A percentile compares a stretch with the other conserved stretches of the same genome.
phyloP scores from a whole-genome alignment of 176 grass and related monocot genomes.

The Typha latifolia region DNA sequence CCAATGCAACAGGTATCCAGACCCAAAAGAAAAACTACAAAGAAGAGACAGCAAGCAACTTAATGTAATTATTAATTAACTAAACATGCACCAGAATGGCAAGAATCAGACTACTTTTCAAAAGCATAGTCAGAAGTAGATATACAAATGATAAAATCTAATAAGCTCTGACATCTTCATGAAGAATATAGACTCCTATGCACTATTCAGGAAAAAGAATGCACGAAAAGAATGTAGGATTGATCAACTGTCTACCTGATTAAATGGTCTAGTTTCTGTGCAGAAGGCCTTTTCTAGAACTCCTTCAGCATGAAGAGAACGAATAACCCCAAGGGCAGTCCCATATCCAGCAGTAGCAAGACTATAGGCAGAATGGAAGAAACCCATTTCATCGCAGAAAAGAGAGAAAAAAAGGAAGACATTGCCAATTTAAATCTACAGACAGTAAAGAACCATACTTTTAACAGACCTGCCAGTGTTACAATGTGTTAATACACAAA shows the following conservation, averaged over 20 bases:
- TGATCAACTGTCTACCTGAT: slow-evolving; percentile 43
- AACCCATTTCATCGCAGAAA: neutral
- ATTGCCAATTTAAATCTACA: neutral
- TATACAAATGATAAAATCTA: neutral
- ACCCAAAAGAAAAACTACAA: too few relatives aligned
- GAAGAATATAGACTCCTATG: too few relatives aligned
- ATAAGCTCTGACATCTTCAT: too few relatives aligned
- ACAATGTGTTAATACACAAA: slow-evolving; percentile 80
- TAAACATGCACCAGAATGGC: too few relatives aligned
- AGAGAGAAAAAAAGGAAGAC: slow-evolving; percentile 1
- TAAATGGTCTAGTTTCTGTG: slow-evolving; percentile 96
- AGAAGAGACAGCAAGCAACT: too few relatives aligned
- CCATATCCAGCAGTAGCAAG: slow-evolving; percentile 97
- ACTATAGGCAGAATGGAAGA: slow-evolving; percentile 25
- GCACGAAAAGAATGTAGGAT: neutral
- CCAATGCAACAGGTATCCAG: too few relatives aligned
- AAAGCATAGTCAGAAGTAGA: neutral
- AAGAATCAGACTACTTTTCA: neutral
- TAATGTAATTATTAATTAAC: too few relatives aligned
- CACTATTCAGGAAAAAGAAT: too few relatives aligned
- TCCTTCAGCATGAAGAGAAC: slow-evolving; percentile 57
- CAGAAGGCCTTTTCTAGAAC: slow-evolving; percentile 73
- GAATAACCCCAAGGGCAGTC: slow-evolving; percentile 86
- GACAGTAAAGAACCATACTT: neutral
- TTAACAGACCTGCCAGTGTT: slow-evolving; percentile 86